These are phyloP conservation scores for Laguncularia racemosa DNA, from an alignment of 345 rosid genomes.

Conservation along the genomic window DNA sequence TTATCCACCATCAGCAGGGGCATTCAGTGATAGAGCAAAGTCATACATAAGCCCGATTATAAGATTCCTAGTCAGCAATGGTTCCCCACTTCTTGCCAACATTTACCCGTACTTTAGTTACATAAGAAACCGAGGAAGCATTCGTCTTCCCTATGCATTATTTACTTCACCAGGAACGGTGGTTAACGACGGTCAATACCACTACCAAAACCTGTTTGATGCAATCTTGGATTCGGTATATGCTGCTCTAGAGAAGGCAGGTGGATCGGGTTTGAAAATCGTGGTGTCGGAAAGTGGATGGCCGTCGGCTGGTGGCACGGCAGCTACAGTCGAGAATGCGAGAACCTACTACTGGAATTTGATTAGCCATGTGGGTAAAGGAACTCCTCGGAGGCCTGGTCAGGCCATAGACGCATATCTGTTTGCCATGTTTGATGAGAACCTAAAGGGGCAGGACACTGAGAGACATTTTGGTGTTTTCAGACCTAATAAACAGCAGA, in stretches of 20 bases:
- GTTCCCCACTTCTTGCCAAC: conserved; percentile 27
- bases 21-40: conserved; percentile 7
- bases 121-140: not conserved
- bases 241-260: too few species aligned
- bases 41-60: conserved; percentile 19
- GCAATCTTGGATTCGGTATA: too few species aligned
- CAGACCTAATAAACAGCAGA: conserved; percentile 15
- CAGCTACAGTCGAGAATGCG: conserved; percentile 13
- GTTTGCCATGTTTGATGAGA: conserved; percentile 36
- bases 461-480: conserved; percentile 38
- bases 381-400: conserved; percentile 30
- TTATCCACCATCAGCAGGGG: conserved; percentile 26
- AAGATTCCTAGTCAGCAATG: conserved; percentile 10
- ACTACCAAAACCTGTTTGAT: too few species aligned
- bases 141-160: conserved; percentile 8
- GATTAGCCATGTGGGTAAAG: conserved; percentile 19
- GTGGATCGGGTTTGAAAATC: too few species aligned
- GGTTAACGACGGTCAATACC: too few species aligned
- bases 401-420: conserved; percentile 25
- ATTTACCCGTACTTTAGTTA: conserved; percentile 27
- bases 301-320: conserved; percentile 18
- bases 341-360: conserved; percentile 15
- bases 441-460: conserved; percentile 11
- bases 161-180: too few species aligned
- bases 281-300: too few species aligned